phyloP scores from a whole-genome alignment of 352 stramenopile species.

The Lagenidium giganteum region DNA sequence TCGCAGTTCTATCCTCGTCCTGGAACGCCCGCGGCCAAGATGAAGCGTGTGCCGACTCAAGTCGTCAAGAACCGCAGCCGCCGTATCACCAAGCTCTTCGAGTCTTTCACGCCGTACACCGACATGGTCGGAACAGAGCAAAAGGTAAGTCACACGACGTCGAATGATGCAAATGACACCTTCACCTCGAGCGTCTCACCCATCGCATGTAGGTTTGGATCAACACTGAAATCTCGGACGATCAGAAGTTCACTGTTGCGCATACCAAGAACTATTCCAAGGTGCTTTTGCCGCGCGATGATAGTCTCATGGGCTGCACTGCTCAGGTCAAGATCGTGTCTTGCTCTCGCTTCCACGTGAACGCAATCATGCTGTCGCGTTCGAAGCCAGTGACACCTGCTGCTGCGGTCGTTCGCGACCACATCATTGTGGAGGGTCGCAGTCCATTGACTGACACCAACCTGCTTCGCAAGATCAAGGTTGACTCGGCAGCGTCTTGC shows the following conservation, averaged over 20 bases:
- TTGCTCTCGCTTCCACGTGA: constrained; percentile 72
- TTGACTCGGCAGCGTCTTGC: constrained; percentile 18
- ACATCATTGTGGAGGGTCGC: constrained; percentile 35
- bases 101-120: constrained; percentile 77
- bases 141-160: constrained; percentile 24
- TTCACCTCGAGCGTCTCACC: not conserved
- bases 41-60: constrained; percentile 83
- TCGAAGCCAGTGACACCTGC: constrained; percentile 46
- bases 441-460: constrained; percentile 25
- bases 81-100: constrained; percentile 82
- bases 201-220: constrained; percentile 45
- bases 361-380: constrained; percentile 45
- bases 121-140: constrained; percentile 51
- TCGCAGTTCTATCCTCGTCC: constrained; percentile 92
- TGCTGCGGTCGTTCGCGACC: constrained; percentile 41
- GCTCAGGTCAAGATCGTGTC: constrained; percentile 53
- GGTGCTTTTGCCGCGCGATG: constrained; percentile 74
- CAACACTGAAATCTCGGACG: constrained; percentile 80
- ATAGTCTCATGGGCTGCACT: constrained; percentile 68
- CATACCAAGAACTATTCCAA: constrained; percentile 94
- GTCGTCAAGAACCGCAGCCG: constrained; percentile 88
- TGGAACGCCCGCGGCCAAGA: constrained; percentile 87
- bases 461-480: constrained; percentile 21
- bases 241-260: constrained; percentile 71
- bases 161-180: too few species aligned